Evolutionary conservation across 1,139 yeast genomes (phyloP).

Genomic region (Lodderomyces orthopsilosis): DNA sequence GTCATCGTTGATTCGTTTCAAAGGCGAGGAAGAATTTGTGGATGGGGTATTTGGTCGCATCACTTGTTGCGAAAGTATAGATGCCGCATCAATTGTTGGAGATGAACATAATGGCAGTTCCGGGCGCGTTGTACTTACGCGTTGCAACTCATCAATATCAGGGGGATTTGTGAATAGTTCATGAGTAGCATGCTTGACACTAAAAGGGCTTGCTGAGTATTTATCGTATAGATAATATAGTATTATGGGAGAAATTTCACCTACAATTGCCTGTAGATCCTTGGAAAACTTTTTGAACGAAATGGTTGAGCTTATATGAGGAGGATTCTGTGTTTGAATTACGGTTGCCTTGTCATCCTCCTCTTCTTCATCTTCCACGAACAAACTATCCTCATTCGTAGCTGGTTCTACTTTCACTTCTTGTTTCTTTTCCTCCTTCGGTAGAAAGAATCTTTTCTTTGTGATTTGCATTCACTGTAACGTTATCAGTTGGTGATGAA

Average conservation of each 20-base stretch:
- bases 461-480: conserved; percentile 9
- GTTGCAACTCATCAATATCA: conserved; percentile 10
- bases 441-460: conserved; percentile 14
- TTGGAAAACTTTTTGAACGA: conserved; percentile 18
- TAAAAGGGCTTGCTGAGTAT: conserved; percentile 22
- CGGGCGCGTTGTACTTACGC: conserved; percentile 7
- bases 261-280: conserved; percentile 21
- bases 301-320: conserved; percentile 1
- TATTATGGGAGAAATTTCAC: conserved; percentile 18
- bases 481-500: background rate
- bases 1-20: conserved; percentile 3
- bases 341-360: conserved; percentile 8
- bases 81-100: background rate
- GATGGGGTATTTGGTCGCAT: background rate
- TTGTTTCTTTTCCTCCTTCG: conserved; percentile 6
- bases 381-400: conserved; percentile 10
- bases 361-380: conserved; percentile 19
- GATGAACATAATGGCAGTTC: background rate
- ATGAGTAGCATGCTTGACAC: conserved; percentile 27
- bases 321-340: background rate
- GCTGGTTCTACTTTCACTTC: conserved; percentile 10
- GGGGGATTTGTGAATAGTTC: conserved; percentile 23
- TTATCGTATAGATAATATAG: conserved; percentile 22
- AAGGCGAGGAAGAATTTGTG: background rate
- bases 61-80: background rate